Base-by-base conservation (phyloP, 1,284 basidiomycete genomes). In the Puccinia polysora region DNA sequence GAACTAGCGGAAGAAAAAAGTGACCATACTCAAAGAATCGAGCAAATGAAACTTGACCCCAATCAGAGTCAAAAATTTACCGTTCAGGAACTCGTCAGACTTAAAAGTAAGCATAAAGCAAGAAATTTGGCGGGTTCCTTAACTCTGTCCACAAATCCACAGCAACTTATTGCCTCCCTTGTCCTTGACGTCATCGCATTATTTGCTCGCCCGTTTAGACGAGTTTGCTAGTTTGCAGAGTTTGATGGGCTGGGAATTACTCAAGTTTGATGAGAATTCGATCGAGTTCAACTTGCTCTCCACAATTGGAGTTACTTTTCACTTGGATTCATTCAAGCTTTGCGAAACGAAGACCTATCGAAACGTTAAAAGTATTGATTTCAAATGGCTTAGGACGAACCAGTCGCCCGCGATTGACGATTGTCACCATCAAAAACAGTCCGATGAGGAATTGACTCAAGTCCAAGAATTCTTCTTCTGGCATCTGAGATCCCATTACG, bases 201-300 rank as follows among this genome's bases (percentile, higher is more conserved):
- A 30, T 34, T 14, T 28, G 8, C 14, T 32, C 8, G 52, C 3
- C 14, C 25, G 12, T 14, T 25, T 68, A 71, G 68, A 71, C 28
- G 68, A 71, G 40, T 71, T 71, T 60, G 18, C 28, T 20, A 34
- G 20, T 10, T 43, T 71, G 50, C 68, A 71, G 56, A 45, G 38
- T 7, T 38, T 71, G 47, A 62, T 71, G 58, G 68, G 56, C 18
- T 71, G 68, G 68, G 68, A 71, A 36, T 18, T 71, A 25, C 23
- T 62, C 12, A 30, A 36, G 12, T 71, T 71, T 50, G 68, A 71
- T 15, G 25, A 71, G 8, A 45, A 62, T 20, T 23, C 28, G 47
- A 36, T 71, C 25, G 68, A 30, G 14, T 71, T 71, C 43, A 59
- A n/a, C n/a, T 53, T 62, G 32, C 28, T 25, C 6, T 40, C 30